Evolutionary conservation across 140 eudicot genomes (phyloP), one percentile per base, ranked within the genome.

Genomic region (Oenanthe javanica): DNA sequence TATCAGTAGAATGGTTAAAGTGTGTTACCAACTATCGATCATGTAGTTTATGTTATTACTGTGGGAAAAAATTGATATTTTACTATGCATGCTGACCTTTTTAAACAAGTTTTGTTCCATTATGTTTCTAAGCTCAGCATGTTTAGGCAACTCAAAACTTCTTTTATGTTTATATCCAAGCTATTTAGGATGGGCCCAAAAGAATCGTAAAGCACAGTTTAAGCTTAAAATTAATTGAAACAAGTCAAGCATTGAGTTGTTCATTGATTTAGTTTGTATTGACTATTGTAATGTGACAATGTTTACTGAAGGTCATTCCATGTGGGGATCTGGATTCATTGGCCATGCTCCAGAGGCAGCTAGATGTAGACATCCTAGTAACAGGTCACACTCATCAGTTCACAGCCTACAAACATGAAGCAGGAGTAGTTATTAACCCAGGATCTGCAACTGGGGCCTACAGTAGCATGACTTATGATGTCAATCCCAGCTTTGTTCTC

Each of bases 391-490:
- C 98, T 49, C 98, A 94, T 83, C 98, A 94, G 80, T 94, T 94
- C 81, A 94, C 91, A 71, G 98, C 98, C 36, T 94, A 94, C 90
- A 94, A 94, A 79, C 98, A 94, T 42, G 98, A 94, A 86, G 98
- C 96, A 48, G 98, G 98, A 13, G 98, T 92, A 18, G 98, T 94
- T 50, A 92, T 94, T 43, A 94, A 94, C 83, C 98, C 98, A 14
- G 98, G 98, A 73, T 94, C 98, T 40, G 97, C 97, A 80, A 94
- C 98, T 4, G 97, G 98, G 86, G 97, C 98, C 66, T 87, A 92
- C 86, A 92, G 97, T 87, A 88, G 98, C 85, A 88, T 94, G 77
- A 94, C 97, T 3, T 94, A 90, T 25, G 98, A 94, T 72, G 98
- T 92, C 25, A 94, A 92, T 89, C 97, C 98, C 7, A 94, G 98